These are phyloP conservation scores for Pleurotus tuoliensis DNA, from an alignment of 768 basidiomycete species.

Conservation along the genomic window DNA sequence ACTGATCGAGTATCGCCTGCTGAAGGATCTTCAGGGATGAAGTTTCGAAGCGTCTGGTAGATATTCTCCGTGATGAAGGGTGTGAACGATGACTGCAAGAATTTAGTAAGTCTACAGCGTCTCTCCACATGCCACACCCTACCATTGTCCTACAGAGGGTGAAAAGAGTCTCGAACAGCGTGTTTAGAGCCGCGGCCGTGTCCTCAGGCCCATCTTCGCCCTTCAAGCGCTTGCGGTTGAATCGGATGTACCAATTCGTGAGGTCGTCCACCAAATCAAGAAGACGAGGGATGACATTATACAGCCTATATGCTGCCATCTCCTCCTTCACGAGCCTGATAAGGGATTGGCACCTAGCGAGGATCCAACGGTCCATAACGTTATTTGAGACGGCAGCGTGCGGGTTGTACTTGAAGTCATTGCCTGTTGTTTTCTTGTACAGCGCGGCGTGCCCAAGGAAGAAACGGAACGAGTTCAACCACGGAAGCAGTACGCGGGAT, in stretches of 20 bases:
- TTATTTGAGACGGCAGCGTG: conserved; percentile 80
- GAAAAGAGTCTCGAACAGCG: conserved; percentile 91
- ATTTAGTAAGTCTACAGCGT: conserved; percentile 1
- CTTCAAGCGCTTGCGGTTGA: conserved; percentile 94
- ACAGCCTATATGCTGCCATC: conserved; percentile 96
- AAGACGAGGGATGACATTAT: conserved; percentile 94
- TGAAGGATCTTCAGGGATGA: conserved; percentile 71
- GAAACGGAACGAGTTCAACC: conserved; percentile 99
- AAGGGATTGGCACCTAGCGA: conserved; percentile 96
- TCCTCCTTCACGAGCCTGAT: conserved; percentile 89
- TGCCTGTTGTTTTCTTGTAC: conserved; percentile 73
- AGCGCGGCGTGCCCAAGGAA: conserved; percentile 93
- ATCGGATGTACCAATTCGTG: conserved; percentile 99
- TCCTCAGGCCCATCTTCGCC: conserved; percentile 91
- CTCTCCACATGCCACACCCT: conserved; percentile 13
- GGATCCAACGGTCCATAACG: conserved; percentile 98
- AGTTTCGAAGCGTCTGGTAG: conserved; percentile 86
- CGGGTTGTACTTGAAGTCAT: conserved; percentile 84
- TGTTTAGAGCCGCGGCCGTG: conserved; percentile 85
- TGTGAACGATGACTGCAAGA: conserved; percentile 85
- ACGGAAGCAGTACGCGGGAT: conserved; percentile 93
- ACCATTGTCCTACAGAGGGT: conserved; percentile 97
- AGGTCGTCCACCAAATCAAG: conserved; percentile 92
- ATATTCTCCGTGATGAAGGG: conserved; percentile 97
- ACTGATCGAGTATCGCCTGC: conserved; percentile 84